A percentile compares a stretch with the other conserved stretches of the same genome.
Evolutionary conservation across 306 rosid genomes (phyloP).

Genomic region (Biancaea sappan): DNA sequence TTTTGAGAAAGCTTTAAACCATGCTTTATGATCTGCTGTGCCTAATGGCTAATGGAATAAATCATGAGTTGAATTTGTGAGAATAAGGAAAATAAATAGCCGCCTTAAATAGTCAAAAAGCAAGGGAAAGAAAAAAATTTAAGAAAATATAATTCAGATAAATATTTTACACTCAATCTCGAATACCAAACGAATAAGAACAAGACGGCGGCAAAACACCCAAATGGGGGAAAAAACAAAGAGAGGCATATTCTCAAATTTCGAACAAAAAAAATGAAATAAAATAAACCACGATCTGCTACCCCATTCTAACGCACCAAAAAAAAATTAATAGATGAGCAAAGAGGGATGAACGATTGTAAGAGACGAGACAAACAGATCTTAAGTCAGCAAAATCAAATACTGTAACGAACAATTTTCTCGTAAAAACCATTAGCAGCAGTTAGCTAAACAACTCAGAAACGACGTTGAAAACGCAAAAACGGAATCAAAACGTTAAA

Average conservation of each 20-base stretch:
- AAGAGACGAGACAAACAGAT: slow-evolving; percentile 2
- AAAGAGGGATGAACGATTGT: not conserved
- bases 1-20: not conserved
- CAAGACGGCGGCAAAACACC: not conserved
- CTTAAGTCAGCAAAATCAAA: slow-evolving; percentile 5
- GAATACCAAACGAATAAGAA: not conserved
- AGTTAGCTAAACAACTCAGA: not conserved
- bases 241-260: not conserved
- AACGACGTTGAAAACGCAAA: not conserved
- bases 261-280: no score
- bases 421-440: slow-evolving; percentile 2
- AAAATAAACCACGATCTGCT: not conserved
- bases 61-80: not conserved
- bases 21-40: not conserved
- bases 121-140: not conserved
- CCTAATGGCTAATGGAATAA: not conserved
- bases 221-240: not conserved
- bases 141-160: not conserved
- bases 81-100: slow-evolving; percentile 8
- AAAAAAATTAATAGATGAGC: not conserved
- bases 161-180: not conserved
- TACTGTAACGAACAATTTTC: not conserved
- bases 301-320: not conserved
- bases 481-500: not conserved
- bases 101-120: not conserved